Evolutionary conservation across 2,329 filamentous ascomycete species (phyloP).

Genomic region (Geosmithia putterillii): DNA sequence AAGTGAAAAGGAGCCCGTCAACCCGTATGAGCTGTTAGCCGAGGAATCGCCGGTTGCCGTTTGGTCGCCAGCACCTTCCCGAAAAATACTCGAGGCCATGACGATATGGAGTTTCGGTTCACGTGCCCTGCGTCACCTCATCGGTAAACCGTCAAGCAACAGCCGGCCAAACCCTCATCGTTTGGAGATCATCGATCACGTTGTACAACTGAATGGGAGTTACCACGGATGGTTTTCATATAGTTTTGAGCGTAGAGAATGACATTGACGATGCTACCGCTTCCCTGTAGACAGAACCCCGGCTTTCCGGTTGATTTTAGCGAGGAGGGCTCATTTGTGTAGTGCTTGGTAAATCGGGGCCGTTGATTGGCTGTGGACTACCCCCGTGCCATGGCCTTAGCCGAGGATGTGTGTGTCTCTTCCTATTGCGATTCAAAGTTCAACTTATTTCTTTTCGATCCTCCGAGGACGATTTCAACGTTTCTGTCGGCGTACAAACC

Average conservation of each 20-base stretch:
- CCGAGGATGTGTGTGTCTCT: background rate
- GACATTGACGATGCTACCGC: background rate
- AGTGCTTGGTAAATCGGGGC: background rate
- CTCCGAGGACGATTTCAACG: background rate
- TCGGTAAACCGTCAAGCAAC: background rate
- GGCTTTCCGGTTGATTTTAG: background rate
- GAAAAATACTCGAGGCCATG: background rate
- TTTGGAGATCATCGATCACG: background rate
- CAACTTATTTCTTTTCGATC: background rate
- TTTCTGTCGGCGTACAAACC: background rate
- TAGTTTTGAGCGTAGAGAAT: background rate
- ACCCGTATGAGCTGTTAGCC: background rate
- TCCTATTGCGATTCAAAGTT: background rate
- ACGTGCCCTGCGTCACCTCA: background rate
- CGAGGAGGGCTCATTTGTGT: background rate
- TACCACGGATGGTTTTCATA: too few species aligned
- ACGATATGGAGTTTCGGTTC: background rate
- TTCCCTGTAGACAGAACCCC: background rate
- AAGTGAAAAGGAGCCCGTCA: too few species aligned
- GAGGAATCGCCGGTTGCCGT: background rate
- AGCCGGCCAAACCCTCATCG: background rate
- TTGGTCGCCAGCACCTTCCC: background rate
- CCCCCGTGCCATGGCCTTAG: background rate
- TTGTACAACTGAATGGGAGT: background rate
- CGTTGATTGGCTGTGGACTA: background rate